A percentile compares a stretch with the other conserved stretches of the same genome.
Evolutionary conservation across 805 yeast genomes (phyloP).

Genomic region (Suhomyces prunicola): DNA sequence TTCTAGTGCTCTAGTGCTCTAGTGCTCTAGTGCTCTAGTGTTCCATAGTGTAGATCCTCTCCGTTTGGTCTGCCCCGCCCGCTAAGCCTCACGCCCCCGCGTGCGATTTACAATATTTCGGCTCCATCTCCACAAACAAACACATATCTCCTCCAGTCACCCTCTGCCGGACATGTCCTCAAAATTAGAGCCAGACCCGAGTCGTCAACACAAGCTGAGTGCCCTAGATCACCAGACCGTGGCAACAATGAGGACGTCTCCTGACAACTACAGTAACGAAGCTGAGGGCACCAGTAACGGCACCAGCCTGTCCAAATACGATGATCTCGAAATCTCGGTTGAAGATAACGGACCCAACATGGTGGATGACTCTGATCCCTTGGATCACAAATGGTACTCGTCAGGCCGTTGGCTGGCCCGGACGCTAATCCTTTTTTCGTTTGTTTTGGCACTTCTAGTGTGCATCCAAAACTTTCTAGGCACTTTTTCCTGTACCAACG

Average conservation of each 20-base stretch:
- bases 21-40: background rate
- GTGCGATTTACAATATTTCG: background rate
- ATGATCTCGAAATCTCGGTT: background rate
- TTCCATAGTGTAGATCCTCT: background rate
- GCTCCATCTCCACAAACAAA: background rate
- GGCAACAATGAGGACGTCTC: background rate
- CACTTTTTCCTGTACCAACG: constrained; percentile 29
- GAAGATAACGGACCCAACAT: background rate
- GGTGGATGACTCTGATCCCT: background rate
- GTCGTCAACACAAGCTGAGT: background rate
- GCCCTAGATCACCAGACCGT: background rate
- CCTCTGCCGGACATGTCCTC: background rate
- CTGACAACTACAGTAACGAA: background rate
- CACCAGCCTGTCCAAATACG: background rate
- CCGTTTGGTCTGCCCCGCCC: background rate
- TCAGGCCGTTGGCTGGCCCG: background rate
- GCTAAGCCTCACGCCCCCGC: background rate
- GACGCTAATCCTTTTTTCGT: background rate
- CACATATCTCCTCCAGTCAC: background rate
- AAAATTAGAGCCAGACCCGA: background rate
- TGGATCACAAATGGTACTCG: background rate
- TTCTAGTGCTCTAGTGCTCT: too few relatives aligned
- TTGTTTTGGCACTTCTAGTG: constrained; percentile 12
- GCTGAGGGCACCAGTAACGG: background rate
- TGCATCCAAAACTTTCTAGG: constrained; percentile 17